Conservation (phyloP, 768 basidiomycete species). For the Dentipellis sp. region DNA sequence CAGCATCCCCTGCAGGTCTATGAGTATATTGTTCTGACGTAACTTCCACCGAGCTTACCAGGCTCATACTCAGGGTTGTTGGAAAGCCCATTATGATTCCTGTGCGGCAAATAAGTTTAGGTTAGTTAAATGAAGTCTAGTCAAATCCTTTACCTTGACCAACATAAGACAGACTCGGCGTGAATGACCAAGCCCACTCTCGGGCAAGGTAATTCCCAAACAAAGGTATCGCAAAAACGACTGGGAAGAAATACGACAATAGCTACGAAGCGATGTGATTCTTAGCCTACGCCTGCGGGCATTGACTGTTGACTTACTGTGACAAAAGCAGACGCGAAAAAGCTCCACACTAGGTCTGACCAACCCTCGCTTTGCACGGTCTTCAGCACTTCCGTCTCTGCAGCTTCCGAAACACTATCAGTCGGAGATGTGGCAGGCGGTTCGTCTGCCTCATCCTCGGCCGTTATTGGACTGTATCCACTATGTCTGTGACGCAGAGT, state of each 20-base stretch:
- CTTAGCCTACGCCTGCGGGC: not conserved
- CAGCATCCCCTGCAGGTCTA: conserved; percentile 70
- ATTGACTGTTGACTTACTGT: conserved; percentile 47
- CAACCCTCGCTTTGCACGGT: conserved; percentile 62
- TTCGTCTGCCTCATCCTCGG: conserved; percentile 22
- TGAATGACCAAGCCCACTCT: conserved; percentile 91
- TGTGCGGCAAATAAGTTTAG: conserved; percentile 15
- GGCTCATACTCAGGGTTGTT: conserved; percentile 87
- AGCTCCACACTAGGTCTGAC: conserved; percentile 70
- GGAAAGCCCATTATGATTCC: conserved; percentile 98
- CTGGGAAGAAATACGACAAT: conserved; percentile 81
- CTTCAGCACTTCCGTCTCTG: conserved; percentile 30
- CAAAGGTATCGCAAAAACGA: conserved; percentile 78
- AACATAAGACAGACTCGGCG: conserved; percentile 85
- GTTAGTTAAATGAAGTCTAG: not conserved
- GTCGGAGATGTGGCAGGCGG: conserved; percentile 21
- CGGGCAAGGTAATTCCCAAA: conserved; percentile 78
- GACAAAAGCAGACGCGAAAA: conserved; percentile 59
- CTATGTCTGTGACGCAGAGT: conserved; percentile 37
- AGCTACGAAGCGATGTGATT: conserved; percentile 38
- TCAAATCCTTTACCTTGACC: conserved; percentile 58
- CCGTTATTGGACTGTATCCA: conserved; percentile 42
- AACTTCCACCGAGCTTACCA: conserved; percentile 35
- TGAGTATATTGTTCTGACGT: conserved; percentile 2
- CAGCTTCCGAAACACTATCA: conserved; percentile 4